Conservation (phyloP, 1,284 basidiomycete species). For the Pascua sp. region DNA sequence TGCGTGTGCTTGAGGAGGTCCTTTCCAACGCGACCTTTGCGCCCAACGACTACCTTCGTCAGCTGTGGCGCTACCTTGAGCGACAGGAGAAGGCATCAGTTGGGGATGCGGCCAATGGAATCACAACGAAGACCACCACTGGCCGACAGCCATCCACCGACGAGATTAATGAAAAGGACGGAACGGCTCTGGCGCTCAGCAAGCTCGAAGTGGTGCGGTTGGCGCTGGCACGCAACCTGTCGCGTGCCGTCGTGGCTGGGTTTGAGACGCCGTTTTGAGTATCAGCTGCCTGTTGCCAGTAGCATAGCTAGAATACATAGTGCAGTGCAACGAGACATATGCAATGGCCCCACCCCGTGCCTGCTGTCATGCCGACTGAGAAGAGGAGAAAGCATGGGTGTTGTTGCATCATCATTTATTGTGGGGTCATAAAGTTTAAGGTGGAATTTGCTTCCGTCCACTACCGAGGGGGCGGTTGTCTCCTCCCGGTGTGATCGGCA, state of each 20-base stretch:
- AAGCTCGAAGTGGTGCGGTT: slow-evolving; percentile 51
- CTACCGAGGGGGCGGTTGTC: too few species aligned
- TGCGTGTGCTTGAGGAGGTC: slow-evolving; percentile 51
- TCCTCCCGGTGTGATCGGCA: too few species aligned
- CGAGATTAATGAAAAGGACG: slow-evolving; percentile 12
- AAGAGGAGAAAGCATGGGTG: too few species aligned
- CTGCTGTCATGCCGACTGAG: too few species aligned
- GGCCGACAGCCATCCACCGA: not conserved
- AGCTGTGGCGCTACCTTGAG: slow-evolving; percentile 25
- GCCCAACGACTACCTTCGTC: slow-evolving; percentile 38
- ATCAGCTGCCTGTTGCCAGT: too few species aligned
- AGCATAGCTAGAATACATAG: not conserved
- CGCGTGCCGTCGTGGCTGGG: slow-evolving; percentile 37
- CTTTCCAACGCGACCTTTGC: slow-evolving; percentile 37
- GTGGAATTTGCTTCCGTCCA: too few species aligned
- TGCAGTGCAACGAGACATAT: slow-evolving; percentile 4
- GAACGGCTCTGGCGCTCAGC: slow-evolving; percentile 31
- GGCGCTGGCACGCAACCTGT: slow-evolving; percentile 48
- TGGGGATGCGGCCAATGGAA: slow-evolving; percentile 1
- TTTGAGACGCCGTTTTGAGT: slow-evolving; percentile 19
- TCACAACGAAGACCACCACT: slow-evolving; percentile 3
- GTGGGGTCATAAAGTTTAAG: too few species aligned
- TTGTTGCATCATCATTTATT: too few species aligned
- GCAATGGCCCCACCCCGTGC: too few species aligned
- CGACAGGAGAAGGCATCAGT: slow-evolving; percentile 1